Evolutionary conservation across 495 filamentous ascomycete species (phyloP).

Genomic region (Pseudevernia furfuracea): DNA sequence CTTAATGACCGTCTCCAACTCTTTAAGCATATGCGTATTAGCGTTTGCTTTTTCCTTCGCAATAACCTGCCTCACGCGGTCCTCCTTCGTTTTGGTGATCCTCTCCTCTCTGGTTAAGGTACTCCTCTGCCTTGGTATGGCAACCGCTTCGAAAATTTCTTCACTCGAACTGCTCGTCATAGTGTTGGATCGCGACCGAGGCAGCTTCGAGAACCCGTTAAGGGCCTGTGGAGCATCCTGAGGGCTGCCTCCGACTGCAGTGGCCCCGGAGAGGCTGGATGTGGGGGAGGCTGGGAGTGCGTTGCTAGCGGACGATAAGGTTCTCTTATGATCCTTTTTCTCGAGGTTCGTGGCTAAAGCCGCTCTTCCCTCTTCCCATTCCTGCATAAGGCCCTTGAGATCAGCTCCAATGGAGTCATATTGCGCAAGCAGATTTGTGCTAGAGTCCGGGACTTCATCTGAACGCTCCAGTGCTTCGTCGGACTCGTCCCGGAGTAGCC

Average conservation of each 20-base stretch:
- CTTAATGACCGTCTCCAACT: slow-evolving; percentile 84
- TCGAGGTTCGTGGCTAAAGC: slow-evolving; percentile 69
- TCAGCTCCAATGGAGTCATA: slow-evolving; percentile 93
- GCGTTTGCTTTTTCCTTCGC: slow-evolving; percentile 66
- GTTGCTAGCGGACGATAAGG: slow-evolving; percentile 57
- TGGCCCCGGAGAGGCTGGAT: slow-evolving; percentile 72
- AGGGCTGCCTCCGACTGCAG: slow-evolving; percentile 75
- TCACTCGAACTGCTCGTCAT: slow-evolving; percentile 47
- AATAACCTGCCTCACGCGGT: slow-evolving; percentile 61
- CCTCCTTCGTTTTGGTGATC: slow-evolving; percentile 80
- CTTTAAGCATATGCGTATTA: slow-evolving; percentile 79
- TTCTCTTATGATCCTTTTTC: slow-evolving; percentile 57
- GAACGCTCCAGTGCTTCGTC: slow-evolving; percentile 65
- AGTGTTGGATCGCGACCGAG: slow-evolving; percentile 31
- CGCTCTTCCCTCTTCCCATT: slow-evolving; percentile 83
- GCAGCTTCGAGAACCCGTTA: slow-evolving; percentile 44
- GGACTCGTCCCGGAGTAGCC: slow-evolving; percentile 83
- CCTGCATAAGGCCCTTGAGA: slow-evolving; percentile 70
- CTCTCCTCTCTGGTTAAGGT: slow-evolving; percentile 80
- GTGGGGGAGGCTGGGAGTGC: slow-evolving; percentile 71
- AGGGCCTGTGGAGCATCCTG: slow-evolving; percentile 67
- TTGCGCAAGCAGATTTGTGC: slow-evolving; percentile 68
- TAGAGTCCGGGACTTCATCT: slow-evolving; percentile 59
- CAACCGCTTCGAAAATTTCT: slow-evolving; percentile 86
- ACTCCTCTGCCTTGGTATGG: slow-evolving; percentile 63